Evolutionary conservation across 2,329 filamentous ascomycete species (phyloP).

Genomic region (Colletotrichum simmondsii): DNA sequence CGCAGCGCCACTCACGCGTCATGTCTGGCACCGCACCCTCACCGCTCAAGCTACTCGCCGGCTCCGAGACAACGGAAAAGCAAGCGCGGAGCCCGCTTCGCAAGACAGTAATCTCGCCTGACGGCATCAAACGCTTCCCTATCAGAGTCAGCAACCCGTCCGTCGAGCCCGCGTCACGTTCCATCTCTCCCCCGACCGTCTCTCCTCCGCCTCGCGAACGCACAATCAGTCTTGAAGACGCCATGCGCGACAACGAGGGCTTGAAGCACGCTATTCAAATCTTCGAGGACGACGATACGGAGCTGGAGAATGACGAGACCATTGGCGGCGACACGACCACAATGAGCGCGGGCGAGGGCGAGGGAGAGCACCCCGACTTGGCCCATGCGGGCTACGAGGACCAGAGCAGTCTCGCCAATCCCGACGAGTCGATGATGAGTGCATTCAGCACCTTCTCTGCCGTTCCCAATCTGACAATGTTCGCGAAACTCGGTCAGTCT

Average conservation of each 20-base stretch:
- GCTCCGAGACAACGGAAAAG: conserved; percentile 41
- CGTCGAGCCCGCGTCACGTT: conserved; percentile 35
- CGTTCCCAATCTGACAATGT: conserved; percentile 86
- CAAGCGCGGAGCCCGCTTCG: conserved; percentile 51
- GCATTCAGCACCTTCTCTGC: conserved; percentile 91
- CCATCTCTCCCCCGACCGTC: conserved; percentile 26
- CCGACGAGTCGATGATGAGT: conserved; percentile 81
- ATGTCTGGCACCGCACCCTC: conserved; percentile 68
- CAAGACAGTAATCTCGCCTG: conserved; percentile 47
- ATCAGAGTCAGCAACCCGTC: conserved; percentile 60
- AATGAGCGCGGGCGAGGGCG: conserved; percentile 36
- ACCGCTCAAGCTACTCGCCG: conserved; percentile 65
- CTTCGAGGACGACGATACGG: conserved; percentile 64
- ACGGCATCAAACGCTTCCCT: conserved; percentile 66
- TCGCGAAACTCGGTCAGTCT: conserved; percentile 78
- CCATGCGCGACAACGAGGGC: conserved; percentile 64
- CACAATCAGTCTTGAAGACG: conserved; percentile 62
- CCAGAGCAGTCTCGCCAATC: conserved; percentile 56
- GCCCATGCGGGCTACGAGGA: conserved; percentile 43
- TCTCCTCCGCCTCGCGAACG: conserved; percentile 42
- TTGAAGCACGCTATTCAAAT: conserved; percentile 70
- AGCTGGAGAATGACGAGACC: conserved; percentile 20
- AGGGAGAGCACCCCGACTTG: conserved; percentile 33
- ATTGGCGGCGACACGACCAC: conserved; percentile 30
- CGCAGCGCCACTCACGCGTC: conserved; percentile 62